Conservation (phyloP, 2,329 filamentous ascomycete genomes). For the Albifimbria verrucaria region DNA sequence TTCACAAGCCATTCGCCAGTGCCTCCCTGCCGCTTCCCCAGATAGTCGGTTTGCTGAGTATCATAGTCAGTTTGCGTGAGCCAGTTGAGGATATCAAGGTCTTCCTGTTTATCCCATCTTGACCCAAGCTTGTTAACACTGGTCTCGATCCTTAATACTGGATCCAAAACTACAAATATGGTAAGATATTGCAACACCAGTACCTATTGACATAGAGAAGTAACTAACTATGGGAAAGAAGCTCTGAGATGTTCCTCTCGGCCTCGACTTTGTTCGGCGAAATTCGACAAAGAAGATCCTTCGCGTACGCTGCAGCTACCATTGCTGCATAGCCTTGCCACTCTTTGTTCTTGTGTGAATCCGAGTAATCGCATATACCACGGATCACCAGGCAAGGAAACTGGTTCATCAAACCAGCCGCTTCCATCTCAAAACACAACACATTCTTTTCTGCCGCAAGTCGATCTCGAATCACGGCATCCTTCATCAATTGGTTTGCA, state of each 20-base stretch:
- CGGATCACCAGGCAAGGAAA: slow-evolving; percentile 31
- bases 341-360: slow-evolving; percentile 22
- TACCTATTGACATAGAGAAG: too few relatives aligned
- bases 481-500: neutral
- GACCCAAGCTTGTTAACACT: too few relatives aligned
- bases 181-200: too few relatives aligned
- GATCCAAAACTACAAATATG: too few relatives aligned
- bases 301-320: slow-evolving; percentile 20
- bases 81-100: slow-evolving; percentile 27
- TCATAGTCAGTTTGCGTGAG: slow-evolving; percentile 31
- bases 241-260: neutral
- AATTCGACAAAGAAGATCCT: slow-evolving; percentile 4
- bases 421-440: slow-evolving; percentile 9
- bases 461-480: neutral
- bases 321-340: slow-evolving; percentile 33
- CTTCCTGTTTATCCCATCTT: neutral
- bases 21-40: slow-evolving; percentile 24
- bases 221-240: neutral
- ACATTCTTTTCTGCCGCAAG: neutral
- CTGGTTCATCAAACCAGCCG: slow-evolving; percentile 17
- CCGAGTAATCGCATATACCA: slow-evolving; percentile 35
- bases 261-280: neutral
- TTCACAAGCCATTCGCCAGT: slow-evolving; percentile 41
- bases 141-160: too few relatives aligned
- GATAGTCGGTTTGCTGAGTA: slow-evolving; percentile 32